These are phyloP conservation scores for Pelargonium myrrhifolium DNA, from an alignment of 441 rosid species.

Conservation along the genomic window DNA sequence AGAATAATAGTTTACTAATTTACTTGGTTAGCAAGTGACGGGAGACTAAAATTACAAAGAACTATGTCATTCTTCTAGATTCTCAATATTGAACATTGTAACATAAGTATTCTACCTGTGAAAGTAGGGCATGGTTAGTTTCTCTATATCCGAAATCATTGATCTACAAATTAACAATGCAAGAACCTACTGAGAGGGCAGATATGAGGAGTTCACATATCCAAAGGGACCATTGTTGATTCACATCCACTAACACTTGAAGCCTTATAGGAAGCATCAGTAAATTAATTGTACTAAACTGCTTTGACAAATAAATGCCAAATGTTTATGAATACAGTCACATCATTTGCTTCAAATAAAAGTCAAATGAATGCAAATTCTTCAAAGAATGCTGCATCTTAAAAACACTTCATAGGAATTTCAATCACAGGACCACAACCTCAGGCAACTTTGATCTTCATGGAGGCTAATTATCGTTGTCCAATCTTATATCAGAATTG, in stretches of 20 bases:
- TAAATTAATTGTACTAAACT: neutral
- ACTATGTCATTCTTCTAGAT: no score
- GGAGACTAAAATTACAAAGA: no score
- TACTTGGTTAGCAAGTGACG: no score
- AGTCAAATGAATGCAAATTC: neutral
- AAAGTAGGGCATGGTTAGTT: no score
- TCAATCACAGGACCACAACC: neutral
- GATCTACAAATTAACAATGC: neutral
- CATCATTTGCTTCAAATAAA: neutral
- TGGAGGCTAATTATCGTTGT: neutral
- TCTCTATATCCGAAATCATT: neutral
- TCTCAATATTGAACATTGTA: no score
- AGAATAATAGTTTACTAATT: no score
- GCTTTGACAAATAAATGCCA: neutral
- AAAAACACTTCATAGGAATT: no score
- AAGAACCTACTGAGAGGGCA: no score
- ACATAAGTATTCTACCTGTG: no score
- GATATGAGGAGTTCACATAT: neutral
- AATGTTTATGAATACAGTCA: neutral
- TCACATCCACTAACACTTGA: neutral
- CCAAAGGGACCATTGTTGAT: neutral
- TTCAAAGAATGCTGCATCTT: neutral
- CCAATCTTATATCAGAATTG: no score
- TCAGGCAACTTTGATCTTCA: neutral
- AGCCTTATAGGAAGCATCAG: neutral